Percentiles rank a stretch among this genome's conserved stretches.
Conservation (phyloP, 805 yeast genomes). For the Saturnispora galanensis region DNA sequence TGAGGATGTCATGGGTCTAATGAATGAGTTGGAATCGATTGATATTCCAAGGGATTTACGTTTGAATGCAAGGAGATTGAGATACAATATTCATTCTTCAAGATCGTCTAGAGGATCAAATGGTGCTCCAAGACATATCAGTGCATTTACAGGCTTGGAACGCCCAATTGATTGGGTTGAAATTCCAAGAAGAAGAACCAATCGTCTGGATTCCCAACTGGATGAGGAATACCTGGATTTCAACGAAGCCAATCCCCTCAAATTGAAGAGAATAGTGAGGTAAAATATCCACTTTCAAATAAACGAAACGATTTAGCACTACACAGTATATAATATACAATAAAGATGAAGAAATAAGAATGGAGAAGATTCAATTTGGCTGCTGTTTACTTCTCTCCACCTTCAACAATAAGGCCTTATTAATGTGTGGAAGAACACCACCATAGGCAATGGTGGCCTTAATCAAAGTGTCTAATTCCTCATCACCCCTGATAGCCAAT, state of each 20-base stretch:
- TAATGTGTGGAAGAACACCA: slow-evolving; percentile 95
- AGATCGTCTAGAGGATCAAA: too few relatives aligned
- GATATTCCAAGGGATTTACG: too few relatives aligned
- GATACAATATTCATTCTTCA: too few relatives aligned
- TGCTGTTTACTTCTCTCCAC: slow-evolving; percentile 49
- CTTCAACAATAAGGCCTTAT: slow-evolving; percentile 69
- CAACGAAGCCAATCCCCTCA: not conserved
- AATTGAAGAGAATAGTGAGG: not conserved
- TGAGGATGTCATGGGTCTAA: too few relatives aligned
- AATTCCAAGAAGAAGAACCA: not conserved
- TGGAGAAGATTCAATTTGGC: slow-evolving; percentile 2
- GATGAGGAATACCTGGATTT: slow-evolving; percentile 7
- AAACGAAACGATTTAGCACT: slow-evolving; percentile 6
- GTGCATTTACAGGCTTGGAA: too few relatives aligned
- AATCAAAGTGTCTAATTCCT: slow-evolving; percentile 87
- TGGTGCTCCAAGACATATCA: too few relatives aligned
- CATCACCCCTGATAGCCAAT: slow-evolving; percentile 96
- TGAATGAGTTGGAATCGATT: too few relatives aligned
- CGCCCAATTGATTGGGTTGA: not conserved
- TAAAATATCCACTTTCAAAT: not conserved
- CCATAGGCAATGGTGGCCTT: slow-evolving; percentile 96
- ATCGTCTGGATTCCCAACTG: not conserved
- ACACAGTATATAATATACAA: slow-evolving; percentile 8
- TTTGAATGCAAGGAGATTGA: too few relatives aligned
- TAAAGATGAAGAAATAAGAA: not conserved